These are phyloP conservation scores for Alternaria brassicae DNA, from an alignment of 2,329 filamentous ascomycete species.

Conservation along the genomic window DNA sequence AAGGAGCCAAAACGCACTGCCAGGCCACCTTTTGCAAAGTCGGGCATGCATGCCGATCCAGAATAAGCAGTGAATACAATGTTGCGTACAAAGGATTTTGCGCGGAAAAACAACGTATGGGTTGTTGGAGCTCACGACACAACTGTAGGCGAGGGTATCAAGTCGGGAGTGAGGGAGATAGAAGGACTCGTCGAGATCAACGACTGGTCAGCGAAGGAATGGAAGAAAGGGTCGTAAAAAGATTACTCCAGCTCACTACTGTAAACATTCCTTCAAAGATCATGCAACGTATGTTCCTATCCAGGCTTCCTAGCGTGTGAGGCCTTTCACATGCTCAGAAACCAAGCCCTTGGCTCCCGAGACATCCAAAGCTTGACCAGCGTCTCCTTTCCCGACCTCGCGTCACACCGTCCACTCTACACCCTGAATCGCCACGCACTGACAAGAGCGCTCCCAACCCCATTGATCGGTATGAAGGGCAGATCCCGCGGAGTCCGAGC, in stretches of 20 bases:
- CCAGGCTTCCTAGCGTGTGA: background rate
- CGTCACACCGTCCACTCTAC: conserved; percentile 1
- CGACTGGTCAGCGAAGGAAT: conserved; percentile 33
- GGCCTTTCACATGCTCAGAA: background rate
- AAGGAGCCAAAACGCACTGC: conserved; percentile 38
- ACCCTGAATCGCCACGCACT: background rate
- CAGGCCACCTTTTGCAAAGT: conserved; percentile 38
- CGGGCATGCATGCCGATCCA: conserved; percentile 39
- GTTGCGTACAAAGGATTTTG: conserved; percentile 29
- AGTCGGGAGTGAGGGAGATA: conserved; percentile 29
- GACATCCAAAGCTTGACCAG: conserved; percentile 32
- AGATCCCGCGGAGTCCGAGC: background rate
- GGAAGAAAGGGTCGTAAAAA: conserved; percentile 34
- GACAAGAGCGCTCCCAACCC: background rate
- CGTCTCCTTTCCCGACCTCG: background rate
- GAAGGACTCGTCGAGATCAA: conserved; percentile 35
- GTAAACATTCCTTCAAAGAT: background rate
- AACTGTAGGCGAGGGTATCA: conserved; percentile 34
- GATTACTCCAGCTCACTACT: background rate
- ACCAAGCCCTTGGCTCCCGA: conserved; percentile 28
- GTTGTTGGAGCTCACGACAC: conserved; percentile 44
- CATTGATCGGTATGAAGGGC: background rate
- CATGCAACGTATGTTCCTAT: background rate
- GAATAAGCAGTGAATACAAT: conserved; percentile 40
- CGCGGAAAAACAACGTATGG: conserved; percentile 36